Conservation (phyloP, 2,329 filamentous ascomycete genomes). For the Aschersonia sp. region DNA sequence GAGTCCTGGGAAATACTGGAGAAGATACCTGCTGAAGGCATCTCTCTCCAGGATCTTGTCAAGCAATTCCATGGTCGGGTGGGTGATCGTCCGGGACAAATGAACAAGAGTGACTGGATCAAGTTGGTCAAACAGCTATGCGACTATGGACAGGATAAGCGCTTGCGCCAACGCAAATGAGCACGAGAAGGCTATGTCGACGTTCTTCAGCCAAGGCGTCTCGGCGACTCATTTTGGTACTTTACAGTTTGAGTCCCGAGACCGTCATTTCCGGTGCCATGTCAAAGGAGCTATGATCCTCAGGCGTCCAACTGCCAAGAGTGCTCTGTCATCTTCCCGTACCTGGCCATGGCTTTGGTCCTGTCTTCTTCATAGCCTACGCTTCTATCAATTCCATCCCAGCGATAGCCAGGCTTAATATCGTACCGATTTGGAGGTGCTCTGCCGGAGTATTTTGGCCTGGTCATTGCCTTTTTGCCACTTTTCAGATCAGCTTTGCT, state of each 20-base stretch:
- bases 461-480: slow-evolving; percentile 8
- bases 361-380: slow-evolving; percentile 91
- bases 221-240: too few species aligned
- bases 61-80: slow-evolving; percentile 39
- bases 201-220: too few species aligned
- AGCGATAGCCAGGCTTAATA: slow-evolving; percentile 80
- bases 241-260: too few species aligned
- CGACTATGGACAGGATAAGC: slow-evolving; percentile 39
- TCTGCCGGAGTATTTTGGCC: slow-evolving; percentile 60
- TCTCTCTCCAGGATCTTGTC: slow-evolving; percentile 38
- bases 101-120: slow-evolving; percentile 41
- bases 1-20: slow-evolving; percentile 39
- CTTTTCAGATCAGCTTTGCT: slow-evolving; percentile 20
- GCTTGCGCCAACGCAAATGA: slow-evolving; percentile 26
- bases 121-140: slow-evolving; percentile 41
- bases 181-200: neutral
- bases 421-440: slow-evolving; percentile 86
- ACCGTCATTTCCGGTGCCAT: too few species aligned
- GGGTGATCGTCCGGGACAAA: slow-evolving; percentile 34
- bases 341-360: slow-evolving; percentile 74
- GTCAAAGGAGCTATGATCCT: slow-evolving; percentile 4
- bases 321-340: slow-evolving; percentile 66
- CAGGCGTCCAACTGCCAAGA: slow-evolving; percentile 94
- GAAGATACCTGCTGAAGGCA: slow-evolving; percentile 37
- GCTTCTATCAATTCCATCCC: slow-evolving; percentile 91